A percentile compares a stretch with the other conserved stretches of the same genome.
phyloP scores from a whole-genome alignment of 345 rosid species.

The Populus davidiana region DNA sequence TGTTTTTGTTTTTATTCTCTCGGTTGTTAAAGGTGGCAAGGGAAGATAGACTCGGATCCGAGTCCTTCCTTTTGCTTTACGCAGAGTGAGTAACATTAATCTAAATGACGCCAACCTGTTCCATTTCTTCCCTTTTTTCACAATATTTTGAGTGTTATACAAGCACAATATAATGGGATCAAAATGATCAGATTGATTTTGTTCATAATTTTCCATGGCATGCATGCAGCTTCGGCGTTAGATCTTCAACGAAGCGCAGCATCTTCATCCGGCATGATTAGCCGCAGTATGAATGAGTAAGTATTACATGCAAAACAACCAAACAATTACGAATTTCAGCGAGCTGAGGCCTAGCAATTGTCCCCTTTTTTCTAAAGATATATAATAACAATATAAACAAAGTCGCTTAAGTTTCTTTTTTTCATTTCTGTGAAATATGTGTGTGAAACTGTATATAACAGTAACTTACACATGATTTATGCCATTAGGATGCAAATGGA shows the following conservation, averaged over 20 bases:
- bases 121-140: background rate
- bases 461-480: slow-evolving; percentile 53
- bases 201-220: background rate
- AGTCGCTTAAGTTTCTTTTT: background rate
- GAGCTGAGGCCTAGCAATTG: background rate
- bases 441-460: slow-evolving; percentile 25
- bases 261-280: slow-evolving; percentile 86
- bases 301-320: slow-evolving; percentile 6
- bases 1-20: background rate
- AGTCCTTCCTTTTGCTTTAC: background rate
- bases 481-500: slow-evolving; percentile 97
- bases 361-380: background rate
- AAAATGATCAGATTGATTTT: background rate
- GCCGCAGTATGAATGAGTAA: slow-evolving; percentile 96
- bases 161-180: background rate
- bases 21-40: background rate
- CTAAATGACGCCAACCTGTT: background rate
- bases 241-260: slow-evolving; percentile 85
- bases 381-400: background rate
- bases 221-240: slow-evolving; percentile 53
- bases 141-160: background rate
- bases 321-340: background rate
- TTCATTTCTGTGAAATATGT: slow-evolving; percentile 27
- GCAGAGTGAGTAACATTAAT: background rate
- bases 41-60: background rate